Percentiles rank a stretch among this genome's conserved stretches.
These are phyloP conservation scores for Phytophthora syringae DNA, from an alignment of 352 stramenopile genomes.

Conservation along the genomic window DNA sequence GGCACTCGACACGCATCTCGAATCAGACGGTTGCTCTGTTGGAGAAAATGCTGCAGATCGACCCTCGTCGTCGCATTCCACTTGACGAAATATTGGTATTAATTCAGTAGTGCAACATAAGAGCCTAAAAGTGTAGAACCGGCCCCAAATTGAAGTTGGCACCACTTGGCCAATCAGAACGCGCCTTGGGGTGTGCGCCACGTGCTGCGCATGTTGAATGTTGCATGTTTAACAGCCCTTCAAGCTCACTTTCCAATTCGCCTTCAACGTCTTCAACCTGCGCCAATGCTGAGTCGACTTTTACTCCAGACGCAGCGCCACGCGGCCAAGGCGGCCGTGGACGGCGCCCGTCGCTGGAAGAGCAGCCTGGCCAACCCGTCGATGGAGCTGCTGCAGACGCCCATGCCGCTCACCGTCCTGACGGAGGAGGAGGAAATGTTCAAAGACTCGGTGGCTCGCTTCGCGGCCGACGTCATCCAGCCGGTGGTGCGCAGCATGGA, in stretches of 20 bases:
- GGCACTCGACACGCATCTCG: slow-evolving; percentile 22
- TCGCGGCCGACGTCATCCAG: slow-evolving; percentile 80
- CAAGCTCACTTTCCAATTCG: slow-evolving; percentile 7
- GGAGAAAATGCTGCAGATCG: slow-evolving; percentile 39
- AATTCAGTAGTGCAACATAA: too few species aligned
- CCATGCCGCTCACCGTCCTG: slow-evolving; percentile 64
- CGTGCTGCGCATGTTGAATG: too few species aligned
- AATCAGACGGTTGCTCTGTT: slow-evolving; percentile 24
- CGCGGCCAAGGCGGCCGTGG: slow-evolving; percentile 1
- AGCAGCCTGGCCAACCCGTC: slow-evolving; percentile 13
- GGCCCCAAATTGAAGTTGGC: slow-evolving; percentile 25
- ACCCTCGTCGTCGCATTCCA: slow-evolving; percentile 23
- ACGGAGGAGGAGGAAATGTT: slow-evolving; percentile 86
- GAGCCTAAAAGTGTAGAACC: too few species aligned
- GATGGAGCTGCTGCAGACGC: background rate
- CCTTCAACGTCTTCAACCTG: background rate
- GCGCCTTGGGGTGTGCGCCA: background rate
- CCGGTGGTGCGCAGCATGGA: slow-evolving; percentile 94
- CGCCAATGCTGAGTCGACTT: slow-evolving; percentile 23
- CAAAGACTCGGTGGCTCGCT: slow-evolving; percentile 84
- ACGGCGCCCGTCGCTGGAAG: slow-evolving; percentile 16
- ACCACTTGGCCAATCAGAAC: slow-evolving; percentile 22
- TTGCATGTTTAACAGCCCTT: slow-evolving; percentile 12
- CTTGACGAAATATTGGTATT: slow-evolving; percentile 28
- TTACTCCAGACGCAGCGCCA: slow-evolving; percentile 18